These are phyloP conservation scores for Beauveria sp. DNA, from an alignment of 2,329 filamentous ascomycete genomes.

Conservation along the genomic window DNA sequence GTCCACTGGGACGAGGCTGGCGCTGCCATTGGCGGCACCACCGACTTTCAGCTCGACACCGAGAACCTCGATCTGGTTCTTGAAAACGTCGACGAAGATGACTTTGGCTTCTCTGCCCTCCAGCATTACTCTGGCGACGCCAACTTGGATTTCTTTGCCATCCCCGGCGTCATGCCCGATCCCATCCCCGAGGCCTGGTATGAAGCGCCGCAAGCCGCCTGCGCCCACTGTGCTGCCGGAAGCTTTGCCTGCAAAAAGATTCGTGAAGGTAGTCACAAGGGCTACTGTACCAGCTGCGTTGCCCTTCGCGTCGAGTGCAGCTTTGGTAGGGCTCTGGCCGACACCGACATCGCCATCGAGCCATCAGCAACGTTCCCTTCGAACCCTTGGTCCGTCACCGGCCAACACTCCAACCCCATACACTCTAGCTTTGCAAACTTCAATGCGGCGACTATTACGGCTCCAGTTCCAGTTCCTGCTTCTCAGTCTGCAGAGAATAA, in stretches of 20 bases:
- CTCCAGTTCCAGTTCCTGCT: conserved; percentile 11
- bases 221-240: conserved; percentile 42
- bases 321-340: conserved; percentile 34
- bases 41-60: conserved; percentile 20
- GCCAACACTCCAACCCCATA: conserved; percentile 33
- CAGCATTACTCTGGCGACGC: conserved; percentile 44
- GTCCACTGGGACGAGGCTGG: conserved; percentile 53
- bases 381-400: conserved; percentile 39
- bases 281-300: conserved; percentile 56
- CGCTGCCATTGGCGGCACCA: conserved; percentile 23
- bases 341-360: conserved; percentile 27
- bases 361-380: conserved; percentile 32
- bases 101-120: conserved; percentile 52
- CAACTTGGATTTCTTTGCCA: conserved; percentile 24
- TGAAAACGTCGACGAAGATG: conserved; percentile 48
- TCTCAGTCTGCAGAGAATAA: conserved; percentile 16
- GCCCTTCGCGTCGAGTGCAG: conserved; percentile 52
- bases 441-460: neutral
- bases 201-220: conserved; percentile 40
- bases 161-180: conserved; percentile 18
- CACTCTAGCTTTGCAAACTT: neutral
- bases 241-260: conserved; percentile 55
- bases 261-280: conserved; percentile 49
- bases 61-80: conserved; percentile 45
- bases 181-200: conserved; percentile 12